Evolutionary conservation across 2,329 filamentous ascomycete species (phyloP).

Genomic region (Phaeosphaeriaceae sp.): DNA sequence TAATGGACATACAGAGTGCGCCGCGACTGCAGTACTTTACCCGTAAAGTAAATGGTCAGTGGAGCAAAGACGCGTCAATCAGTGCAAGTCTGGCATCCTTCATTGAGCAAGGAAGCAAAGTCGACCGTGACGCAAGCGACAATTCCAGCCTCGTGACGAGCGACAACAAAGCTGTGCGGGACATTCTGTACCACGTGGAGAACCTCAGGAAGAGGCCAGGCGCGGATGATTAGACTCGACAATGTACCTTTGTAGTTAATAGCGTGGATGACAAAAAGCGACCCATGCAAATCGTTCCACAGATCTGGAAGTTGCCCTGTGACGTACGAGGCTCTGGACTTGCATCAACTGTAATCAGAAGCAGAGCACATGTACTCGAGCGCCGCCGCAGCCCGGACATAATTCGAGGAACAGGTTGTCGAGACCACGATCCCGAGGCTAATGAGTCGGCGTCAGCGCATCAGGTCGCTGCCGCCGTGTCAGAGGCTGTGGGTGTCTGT

Average conservation of each 20-base stretch:
- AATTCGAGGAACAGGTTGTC: slow-evolving; percentile 2
- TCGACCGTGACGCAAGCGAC: slow-evolving; percentile 21
- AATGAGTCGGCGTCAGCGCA: slow-evolving; percentile 17
- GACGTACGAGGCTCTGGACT: slow-evolving; percentile 27
- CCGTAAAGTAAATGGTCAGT: slow-evolving; percentile 25
- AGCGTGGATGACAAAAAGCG: slow-evolving; percentile 9
- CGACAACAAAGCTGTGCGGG: slow-evolving; percentile 51
- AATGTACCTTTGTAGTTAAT: slow-evolving; percentile 1
- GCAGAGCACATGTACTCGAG: slow-evolving; percentile 7
- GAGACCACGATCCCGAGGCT: slow-evolving; percentile 15
- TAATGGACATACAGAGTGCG: slow-evolving; percentile 15
- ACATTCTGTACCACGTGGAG: slow-evolving; percentile 57
- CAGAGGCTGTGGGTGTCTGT: slow-evolving; percentile 12
- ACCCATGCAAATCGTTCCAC: background rate
- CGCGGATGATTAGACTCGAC: slow-evolving; percentile 40
- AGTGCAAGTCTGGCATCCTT: slow-evolving; percentile 26
- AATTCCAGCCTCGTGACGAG: slow-evolving; percentile 22
- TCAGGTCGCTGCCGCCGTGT: slow-evolving; percentile 13
- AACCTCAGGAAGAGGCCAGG: slow-evolving; percentile 59
- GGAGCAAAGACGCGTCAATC: slow-evolving; percentile 28
- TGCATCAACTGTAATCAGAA: slow-evolving; percentile 23
- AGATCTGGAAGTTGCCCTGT: slow-evolving; percentile 16
- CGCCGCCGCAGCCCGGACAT: background rate
- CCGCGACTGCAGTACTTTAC: slow-evolving; percentile 38
- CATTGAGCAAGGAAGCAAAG: slow-evolving; percentile 7